Base-by-base conservation (phyloP, 106 monocot genomes). In the Platanthera guangdongensis region DNA sequence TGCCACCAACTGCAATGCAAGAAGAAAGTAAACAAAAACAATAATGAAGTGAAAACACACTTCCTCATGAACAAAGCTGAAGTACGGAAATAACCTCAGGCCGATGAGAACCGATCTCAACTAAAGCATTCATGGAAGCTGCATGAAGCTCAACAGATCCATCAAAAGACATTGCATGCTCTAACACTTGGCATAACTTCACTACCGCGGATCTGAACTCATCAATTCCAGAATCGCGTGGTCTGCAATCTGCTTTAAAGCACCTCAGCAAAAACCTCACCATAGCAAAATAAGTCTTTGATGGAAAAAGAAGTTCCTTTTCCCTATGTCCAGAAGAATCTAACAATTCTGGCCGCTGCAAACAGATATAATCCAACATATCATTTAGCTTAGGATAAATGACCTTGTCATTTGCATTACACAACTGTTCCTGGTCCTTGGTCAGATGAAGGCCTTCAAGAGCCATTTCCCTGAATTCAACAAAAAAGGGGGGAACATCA, bases 201-300 rank as follows among this genome's bases (percentile, higher is more conserved):
- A 68, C 63, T 48, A 88, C 65, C 71, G 81, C 47, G 48, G 84
- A 82, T 68, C 64, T 45, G 57, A 73, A 78, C 48, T 79, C 79
- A 75, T 83, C 53, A 63, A 49, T 69, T 52, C 32, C 82, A 80
- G 57, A 68, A 76, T 78, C 76, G 71, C 76, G 45, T 51, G 50
- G 75, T 1, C 62, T 73, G 68, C 39, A 84, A 67, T 85, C 84
- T 77, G 78, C 72, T 76, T 83, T 83, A 87, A 94, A 99, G 77
- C 91, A 94, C 80, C 92, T 99, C 90, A 99, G 86, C 75, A 99
- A 59, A 85, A 99, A 99, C 76, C 79, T 84, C 74, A 92, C 78
- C 94, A 99, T 92, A 22, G 90, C 89, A 82, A 85, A 53, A 76
- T 88, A 99, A 82, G 90, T 88, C 77, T 85, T 94, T 73, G 94